Evolutionary conservation across 2,329 filamentous ascomycete genomes (phyloP), one percentile per base, ranked within the genome.

Genomic region (Pseudophaeomoniella oleicola): DNA sequence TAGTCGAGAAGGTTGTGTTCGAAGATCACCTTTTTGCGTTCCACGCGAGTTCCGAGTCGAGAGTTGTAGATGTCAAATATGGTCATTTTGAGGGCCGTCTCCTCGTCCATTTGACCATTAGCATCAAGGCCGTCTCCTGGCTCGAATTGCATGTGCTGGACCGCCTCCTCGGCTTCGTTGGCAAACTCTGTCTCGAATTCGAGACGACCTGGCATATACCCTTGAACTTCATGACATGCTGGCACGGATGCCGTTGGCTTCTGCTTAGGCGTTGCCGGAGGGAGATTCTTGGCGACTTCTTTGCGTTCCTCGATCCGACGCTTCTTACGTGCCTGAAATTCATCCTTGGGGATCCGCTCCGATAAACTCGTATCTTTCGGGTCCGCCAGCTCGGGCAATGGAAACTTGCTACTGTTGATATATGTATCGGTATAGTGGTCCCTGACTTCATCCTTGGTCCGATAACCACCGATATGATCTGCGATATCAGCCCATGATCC

Each of bases 21-120:
- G 50, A 98, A 96, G 4, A 98, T 81, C 35, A 96, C 81, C 62
- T 90, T 92, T 60, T 98, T 98, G 32, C 90, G 73, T 50, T 96
- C 88, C 4, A 88, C 88, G 46, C 90, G 78, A 39, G 87, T 81
- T 2, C 87, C 94, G 13, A 98, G 64, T 3, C 87, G 77, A 39
- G 81, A 80, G 53, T 98, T 98, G 66, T 98, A 98, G 35, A 98
- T 93, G 46, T 94, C 86, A 77, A 98, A 94, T 14, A 98, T 86
- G 0, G 86, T 94, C 62, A 96, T 76, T 67, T 98, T 98, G 32
- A 98, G 71, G 45, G 94, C 87, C 71, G 94, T 93, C 57, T 98
- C 90, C 1, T 90, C 86, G 49, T 98, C 90, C 39, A 92, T 67
- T 52, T 92, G 80, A 42, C 83, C 81, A 0, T 86, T 94, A 1